These are phyloP conservation scores for Penicillium sp. DNA, from an alignment of 2,329 filamentous ascomycete genomes.

Conservation along the genomic window DNA sequence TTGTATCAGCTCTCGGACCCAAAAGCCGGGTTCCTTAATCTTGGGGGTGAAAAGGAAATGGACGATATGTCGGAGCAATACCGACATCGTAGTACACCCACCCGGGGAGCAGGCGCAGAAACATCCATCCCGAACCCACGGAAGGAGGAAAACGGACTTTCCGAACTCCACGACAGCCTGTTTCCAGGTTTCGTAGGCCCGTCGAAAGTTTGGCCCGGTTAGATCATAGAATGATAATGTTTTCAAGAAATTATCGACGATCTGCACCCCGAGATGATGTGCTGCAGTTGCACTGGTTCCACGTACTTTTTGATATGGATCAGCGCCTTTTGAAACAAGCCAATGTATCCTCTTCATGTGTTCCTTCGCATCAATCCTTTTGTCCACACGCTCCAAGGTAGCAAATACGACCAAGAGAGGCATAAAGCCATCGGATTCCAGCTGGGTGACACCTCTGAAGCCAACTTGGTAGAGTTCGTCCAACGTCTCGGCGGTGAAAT, in stretches of 20 bases:
- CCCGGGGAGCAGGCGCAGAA: slow-evolving; percentile 1
- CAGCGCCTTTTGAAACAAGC: neutral
- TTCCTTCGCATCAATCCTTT: no score
- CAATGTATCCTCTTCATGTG: no score
- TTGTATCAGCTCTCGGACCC: neutral
- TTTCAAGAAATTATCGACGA: neutral
- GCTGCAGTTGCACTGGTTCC: neutral
- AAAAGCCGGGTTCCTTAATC: neutral
- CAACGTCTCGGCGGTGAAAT: neutral
- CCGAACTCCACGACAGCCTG: neutral
- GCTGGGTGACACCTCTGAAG: neutral
- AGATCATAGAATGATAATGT: no score
- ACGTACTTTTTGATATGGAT: neutral
- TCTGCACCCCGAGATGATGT: neutral
- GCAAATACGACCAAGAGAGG: neutral
- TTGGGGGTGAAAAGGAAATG: accelerated
- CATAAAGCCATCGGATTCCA: neutral
- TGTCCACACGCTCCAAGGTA: no score
- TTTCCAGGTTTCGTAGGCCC: neutral
- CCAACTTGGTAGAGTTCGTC: neutral
- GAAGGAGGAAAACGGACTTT: neutral
- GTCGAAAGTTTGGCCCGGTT: no score
- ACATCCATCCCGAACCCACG: neutral
- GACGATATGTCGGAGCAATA: neutral
- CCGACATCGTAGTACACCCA: slow-evolving; percentile 3